Evolutionary conservation across 176 grass and related monocot species (phyloP).

Genomic region (Urochloa ruziziensis): DNA sequence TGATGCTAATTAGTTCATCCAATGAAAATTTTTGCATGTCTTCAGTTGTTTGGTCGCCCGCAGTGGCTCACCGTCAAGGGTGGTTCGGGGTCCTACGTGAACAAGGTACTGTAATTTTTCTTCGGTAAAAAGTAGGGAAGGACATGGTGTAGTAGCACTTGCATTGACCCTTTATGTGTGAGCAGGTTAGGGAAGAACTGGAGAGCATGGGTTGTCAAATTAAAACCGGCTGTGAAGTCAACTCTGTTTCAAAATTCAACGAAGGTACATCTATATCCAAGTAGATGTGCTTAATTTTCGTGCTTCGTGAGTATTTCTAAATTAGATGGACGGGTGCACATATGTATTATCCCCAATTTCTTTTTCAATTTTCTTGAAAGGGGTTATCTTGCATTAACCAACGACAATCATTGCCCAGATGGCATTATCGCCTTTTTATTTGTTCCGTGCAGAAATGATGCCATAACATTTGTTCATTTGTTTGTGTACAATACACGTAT

Average conservation of each 20-base stretch:
- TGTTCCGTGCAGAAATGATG: not conserved
- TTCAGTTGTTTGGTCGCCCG: constrained; percentile 69
- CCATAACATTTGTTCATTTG: not conserved
- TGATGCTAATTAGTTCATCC: not conserved
- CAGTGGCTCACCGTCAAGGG: constrained; percentile 82
- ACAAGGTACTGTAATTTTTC: constrained; percentile 30
- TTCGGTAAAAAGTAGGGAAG: not conserved
- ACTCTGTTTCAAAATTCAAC: constrained; percentile 45
- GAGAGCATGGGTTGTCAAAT: constrained; percentile 59
- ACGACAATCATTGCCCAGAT: not conserved
- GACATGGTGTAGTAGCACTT: too few relatives aligned
- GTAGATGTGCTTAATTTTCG: not conserved
- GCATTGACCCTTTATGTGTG: not conserved
- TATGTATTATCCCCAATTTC: not conserved
- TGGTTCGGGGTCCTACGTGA: constrained; percentile 66
- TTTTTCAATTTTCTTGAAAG: too few relatives aligned
- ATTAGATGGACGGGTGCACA: not conserved
- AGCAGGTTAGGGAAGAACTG: constrained; percentile 49
- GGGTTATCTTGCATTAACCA: not conserved
- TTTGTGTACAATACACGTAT: not conserved
- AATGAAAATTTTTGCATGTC: not conserved
- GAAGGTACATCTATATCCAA: constrained; percentile 41
- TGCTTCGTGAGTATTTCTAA: not conserved
- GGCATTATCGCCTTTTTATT: not conserved
- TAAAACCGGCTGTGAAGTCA: constrained; percentile 61